phyloP scores from a whole-genome alignment of 78 protist genomes.

The Isochrysis galbana region DNA sequence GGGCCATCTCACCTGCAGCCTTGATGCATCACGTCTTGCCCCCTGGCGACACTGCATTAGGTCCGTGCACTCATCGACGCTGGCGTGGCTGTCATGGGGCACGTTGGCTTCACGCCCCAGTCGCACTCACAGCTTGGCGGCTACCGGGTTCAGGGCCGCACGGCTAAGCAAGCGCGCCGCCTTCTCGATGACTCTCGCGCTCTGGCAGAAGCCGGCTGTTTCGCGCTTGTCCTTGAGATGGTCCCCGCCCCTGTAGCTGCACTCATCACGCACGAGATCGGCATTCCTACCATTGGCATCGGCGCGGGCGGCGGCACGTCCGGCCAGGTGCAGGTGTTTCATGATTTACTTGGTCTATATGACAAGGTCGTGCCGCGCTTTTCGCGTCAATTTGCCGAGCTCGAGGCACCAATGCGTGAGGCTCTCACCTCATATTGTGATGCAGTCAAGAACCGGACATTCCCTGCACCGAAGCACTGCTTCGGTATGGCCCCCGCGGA shows the following conservation, averaged over 20 bases:
- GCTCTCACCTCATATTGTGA: constrained; percentile 20
- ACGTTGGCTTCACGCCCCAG: constrained; percentile 90
- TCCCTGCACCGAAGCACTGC: constrained; percentile 55
- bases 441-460: constrained; percentile 50
- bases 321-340: constrained; percentile 90
- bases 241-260: constrained; percentile 78
- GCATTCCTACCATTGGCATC: constrained; percentile 90
- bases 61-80: constrained; percentile 37
- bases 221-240: constrained; percentile 79
- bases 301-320: constrained; percentile 85
- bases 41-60: too few relatives aligned
- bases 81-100: constrained; percentile 90
- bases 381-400: constrained; percentile 67
- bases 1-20: too few relatives aligned
- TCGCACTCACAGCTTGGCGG: constrained; percentile 80
- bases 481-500: constrained; percentile 64
- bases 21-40: too few relatives aligned
- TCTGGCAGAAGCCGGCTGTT: constrained; percentile 88
- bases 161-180: constrained; percentile 28
- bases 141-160: constrained; percentile 76
- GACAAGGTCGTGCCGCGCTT: constrained; percentile 76
- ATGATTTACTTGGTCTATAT: constrained; percentile 84
- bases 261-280: constrained; percentile 59
- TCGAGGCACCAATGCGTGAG: neutral
- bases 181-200: constrained; percentile 86